Evolutionary conservation across 2,329 filamentous ascomycete genomes (phyloP), one percentile per base, ranked within the genome.

Genomic region (Neonectria neomacrospora): DNA sequence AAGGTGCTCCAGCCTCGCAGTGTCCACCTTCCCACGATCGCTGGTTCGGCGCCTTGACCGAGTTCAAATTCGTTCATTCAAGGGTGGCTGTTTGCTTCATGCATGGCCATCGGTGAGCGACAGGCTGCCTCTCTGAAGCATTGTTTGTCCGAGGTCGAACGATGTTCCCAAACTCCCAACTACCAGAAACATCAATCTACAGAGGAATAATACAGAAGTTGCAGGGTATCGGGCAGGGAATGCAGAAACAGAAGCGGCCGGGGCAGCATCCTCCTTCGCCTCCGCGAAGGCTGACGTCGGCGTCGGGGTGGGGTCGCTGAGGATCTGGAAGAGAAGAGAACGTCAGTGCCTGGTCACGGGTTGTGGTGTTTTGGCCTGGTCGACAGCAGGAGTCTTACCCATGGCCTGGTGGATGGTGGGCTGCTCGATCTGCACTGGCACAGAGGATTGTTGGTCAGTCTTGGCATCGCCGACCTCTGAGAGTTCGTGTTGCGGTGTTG

Each of bases 161-260:
- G 14, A 37, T 16, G 14, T n/a, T 16, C 34, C 6, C 14, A 16
- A 37, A 37, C 34, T 4, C 26, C 16, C 16, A 28, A 18, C 3
- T 11, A 14, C 6, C 6, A n/a, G 2, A 3, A 26, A 14, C 18
- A 14, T 30, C 14, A 6, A 11, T 30, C 37, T n/a, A 52, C 5
- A 52, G 45, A 9, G 63, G 63, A 50, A 79, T 77, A 51, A 79
- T 75, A 64, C 78, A 79, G 63, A 72, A 79, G 58, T 79, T 75
- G 70, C 77, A 79, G 1, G 78, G 78, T 9, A 79, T 60, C 18
- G 78, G 78, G 67, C 78, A 79, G 12, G 78, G 78, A 12, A 79
- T 70, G 56, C 75, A 76, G 71, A 79, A 79, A 71, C 78, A 79
- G 73, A 79, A 79, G 7, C 77, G 75, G 4, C 77, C 77, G 4